Evolutionary conservation across 2,329 filamentous ascomycete species (phyloP), one percentile per base, ranked within the genome.

Genomic region (Fusarium sp.): DNA sequence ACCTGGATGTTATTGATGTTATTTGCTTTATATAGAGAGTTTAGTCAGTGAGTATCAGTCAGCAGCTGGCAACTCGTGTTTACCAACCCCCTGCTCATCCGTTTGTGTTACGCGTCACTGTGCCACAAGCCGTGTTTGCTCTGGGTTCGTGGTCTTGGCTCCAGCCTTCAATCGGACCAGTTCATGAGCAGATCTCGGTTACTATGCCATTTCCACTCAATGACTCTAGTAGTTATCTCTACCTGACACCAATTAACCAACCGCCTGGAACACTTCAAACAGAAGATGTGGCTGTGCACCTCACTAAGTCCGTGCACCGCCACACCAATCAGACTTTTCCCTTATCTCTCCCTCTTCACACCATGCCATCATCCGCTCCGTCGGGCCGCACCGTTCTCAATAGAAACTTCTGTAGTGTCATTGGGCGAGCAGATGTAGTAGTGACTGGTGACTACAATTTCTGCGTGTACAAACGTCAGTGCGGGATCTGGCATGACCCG

Each of bases 21-120:
- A n/a, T 20, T 31, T 29, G 6, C 48, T 52, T 52, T 52, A 52
- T 52, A 52, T 52, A 52, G 48, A 31, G 6, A 20, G 48, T 31
- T 52, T 31, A 52, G 48, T 52, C 48, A 52, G n/a, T 31, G 11
- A 11, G 1, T 9, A 52, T 52, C 48, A 52, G 48, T 52, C 48
- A 52, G 48, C 48, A 31, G 4, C 27, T 52, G 48, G 27, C n/a
- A 52, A 52, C 11, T 45, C 27, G 48, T 52, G 45, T 52, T 31
- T 52, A 1, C 48, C 48, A 52, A 52, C 48, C 48, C 48, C 48
- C 48, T 31, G 18, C 6, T 52, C 10, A 6, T 52, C 6, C 18
- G 48, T 31, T 31, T 20, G 48, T 48, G 66, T 67, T 71, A 73
- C 70, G 54, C 50, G 50, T 63, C 61, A 71, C 35, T 1, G 65